A percentile compares a stretch with the other conserved stretches of the same genome.
Conservation (phyloP, 225 moss, liverwort and hornwort species). For the Neckera pumila region DNA sequence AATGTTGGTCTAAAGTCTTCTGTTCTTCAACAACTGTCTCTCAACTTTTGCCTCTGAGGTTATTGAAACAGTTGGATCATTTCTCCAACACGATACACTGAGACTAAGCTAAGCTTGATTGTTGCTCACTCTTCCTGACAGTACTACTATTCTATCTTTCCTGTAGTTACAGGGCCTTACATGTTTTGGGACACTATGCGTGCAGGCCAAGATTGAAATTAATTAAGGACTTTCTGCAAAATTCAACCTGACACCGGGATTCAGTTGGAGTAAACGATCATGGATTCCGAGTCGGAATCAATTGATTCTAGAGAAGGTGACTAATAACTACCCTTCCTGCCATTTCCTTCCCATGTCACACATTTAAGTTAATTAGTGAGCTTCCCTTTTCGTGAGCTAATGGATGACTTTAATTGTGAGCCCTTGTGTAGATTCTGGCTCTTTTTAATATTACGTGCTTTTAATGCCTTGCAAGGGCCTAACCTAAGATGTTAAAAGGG, state of each 20-base stretch:
- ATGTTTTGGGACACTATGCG: background rate
- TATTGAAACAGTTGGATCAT: background rate
- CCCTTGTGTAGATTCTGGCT: background rate
- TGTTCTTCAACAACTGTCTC: too few species aligned
- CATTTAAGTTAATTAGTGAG: background rate
- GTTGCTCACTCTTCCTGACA: background rate
- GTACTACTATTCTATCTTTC: background rate
- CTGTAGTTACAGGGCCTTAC: background rate
- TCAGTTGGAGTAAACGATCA: background rate
- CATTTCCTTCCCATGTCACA: background rate
- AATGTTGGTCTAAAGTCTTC: background rate
- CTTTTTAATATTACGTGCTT: background rate
- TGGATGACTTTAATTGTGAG: background rate
- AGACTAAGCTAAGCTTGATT: background rate
- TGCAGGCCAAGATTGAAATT: background rate
- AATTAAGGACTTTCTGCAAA: background rate
- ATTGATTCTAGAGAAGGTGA: conserved; percentile 31
- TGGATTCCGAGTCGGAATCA: conserved; percentile 18
- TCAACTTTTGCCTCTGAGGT: background rate
- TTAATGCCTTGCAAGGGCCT: background rate
- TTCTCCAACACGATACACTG: background rate
- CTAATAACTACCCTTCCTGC: background rate
- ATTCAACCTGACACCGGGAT: background rate
- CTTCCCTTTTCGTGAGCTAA: background rate
- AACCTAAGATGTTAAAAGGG: background rate